These are phyloP conservation scores for Tilletia indica DNA, from an alignment of 1,284 basidiomycete genomes.

Conservation along the genomic window DNA sequence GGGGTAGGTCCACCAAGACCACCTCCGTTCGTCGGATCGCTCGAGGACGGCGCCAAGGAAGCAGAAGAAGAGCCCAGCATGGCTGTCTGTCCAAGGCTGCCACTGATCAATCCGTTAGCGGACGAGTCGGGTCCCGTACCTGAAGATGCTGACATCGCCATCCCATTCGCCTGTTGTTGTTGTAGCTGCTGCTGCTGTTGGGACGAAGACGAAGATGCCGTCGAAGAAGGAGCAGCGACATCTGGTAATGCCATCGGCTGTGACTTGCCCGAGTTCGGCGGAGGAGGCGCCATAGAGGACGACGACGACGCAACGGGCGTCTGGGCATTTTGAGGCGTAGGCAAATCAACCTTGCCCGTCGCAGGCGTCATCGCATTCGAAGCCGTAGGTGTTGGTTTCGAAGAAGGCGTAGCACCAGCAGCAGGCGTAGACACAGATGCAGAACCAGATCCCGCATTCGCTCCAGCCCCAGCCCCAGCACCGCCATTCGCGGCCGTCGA, in stretches of 20 bases:
- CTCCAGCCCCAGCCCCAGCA: background rate
- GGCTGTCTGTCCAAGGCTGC: constrained; percentile 1
- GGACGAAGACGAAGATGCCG: background rate
- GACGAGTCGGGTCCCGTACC: background rate
- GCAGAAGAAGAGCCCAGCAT: background rate
- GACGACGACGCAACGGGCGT: background rate
- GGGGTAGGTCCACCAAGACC: no score
- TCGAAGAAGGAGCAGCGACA: background rate
- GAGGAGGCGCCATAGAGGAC: background rate
- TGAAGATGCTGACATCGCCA: background rate
- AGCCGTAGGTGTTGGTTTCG: background rate
- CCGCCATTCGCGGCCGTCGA: background rate
- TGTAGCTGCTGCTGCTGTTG: background rate
- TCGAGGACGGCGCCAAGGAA: background rate
- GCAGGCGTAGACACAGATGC: background rate
- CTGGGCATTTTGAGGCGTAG: constrained; percentile 2
- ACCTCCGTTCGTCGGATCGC: no score
- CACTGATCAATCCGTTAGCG: background rate
- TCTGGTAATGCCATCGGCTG: constrained; percentile 12
- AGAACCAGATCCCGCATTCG: background rate
- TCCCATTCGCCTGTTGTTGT: background rate
- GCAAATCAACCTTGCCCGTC: background rate
- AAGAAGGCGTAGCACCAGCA: constrained; percentile 3
- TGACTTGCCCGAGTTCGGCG: constrained; percentile 1
- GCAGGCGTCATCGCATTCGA: constrained; percentile 2